Evolutionary conservation across 2,329 filamentous ascomycete genomes (phyloP).

Genomic region (Fonsecaea pugnacius): DNA sequence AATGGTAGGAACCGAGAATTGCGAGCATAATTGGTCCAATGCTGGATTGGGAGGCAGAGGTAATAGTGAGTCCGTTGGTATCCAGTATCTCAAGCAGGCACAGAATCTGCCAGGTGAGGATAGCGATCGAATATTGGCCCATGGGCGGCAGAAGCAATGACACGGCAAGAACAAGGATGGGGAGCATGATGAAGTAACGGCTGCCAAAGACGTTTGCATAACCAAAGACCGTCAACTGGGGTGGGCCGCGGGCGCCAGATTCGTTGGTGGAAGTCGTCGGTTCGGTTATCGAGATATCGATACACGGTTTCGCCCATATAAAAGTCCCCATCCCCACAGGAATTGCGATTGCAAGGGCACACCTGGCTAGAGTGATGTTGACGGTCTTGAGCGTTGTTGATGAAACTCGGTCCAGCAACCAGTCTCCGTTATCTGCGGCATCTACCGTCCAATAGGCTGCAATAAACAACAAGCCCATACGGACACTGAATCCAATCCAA

Average conservation of each 20-base stretch:
- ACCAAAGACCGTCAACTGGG: constrained; percentile 76
- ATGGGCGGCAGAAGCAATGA: constrained; percentile 89
- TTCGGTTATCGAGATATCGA: constrained; percentile 66
- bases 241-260: constrained; percentile 43
- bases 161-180: constrained; percentile 78
- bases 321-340: constrained; percentile 85
- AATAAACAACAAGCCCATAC: constrained; percentile 72
- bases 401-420: constrained; percentile 67
- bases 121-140: constrained; percentile 80
- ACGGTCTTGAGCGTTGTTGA: constrained; percentile 70
- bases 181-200: constrained; percentile 80
- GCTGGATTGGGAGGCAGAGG: constrained; percentile 40
- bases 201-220: constrained; percentile 93
- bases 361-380: constrained; percentile 78
- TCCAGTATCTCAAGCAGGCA: constrained; percentile 70
- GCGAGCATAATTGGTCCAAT: constrained; percentile 84
- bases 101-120: constrained; percentile 87
- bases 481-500: constrained; percentile 64
- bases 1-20: constrained; percentile 90
- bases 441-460: constrained; percentile 88
- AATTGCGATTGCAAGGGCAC: constrained; percentile 77
- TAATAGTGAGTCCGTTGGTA: constrained; percentile 64
- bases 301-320: constrained; percentile 80
- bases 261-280: constrained; percentile 47
- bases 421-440: constrained; percentile 82